Base-by-base conservation (phyloP, 768 basidiomycete species). In the Lentinula aciculospora region DNA sequence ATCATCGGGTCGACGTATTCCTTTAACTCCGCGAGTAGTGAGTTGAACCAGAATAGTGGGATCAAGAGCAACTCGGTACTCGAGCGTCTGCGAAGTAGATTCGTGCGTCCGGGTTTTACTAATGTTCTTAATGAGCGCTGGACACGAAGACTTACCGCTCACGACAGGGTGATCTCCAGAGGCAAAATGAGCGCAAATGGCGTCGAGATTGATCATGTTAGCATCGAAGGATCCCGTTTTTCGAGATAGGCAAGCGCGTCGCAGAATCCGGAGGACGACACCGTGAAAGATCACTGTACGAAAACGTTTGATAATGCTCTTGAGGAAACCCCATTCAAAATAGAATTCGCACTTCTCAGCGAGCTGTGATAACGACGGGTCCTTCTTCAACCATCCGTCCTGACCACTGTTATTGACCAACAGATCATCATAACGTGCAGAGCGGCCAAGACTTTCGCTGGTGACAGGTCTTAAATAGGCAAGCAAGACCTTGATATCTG, bases 391-490 rank as follows among this genome's bases (percentile, higher is more conserved):
- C 74, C 79, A 80, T 0, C 73, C 78, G 94, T 46, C 42, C 4
- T n/a, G 6, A 19, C 28, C 25, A 7, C 44, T 28, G 3, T 6
- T 9, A 48, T 23, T 25, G 13, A 47, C 28, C 13, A 47, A 12
- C 27, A 77, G 67, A 58, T 64, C 68, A 51, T 72, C 62, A 34
- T 74, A 71, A 34, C 72, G 68, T 21, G 65, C 67, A 2, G 72
- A 66, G 53, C 74, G 69, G 12, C 81, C 78, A 62, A 78, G 76
- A 23, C 77, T 81, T 63, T 86, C 86, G 3, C 85, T 85, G 1
- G 87, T 93, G 59, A 91, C 75, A 0, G 94, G 94, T 25, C 82
- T 78, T 23, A 85, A 79, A 66, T 98, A 98, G 1, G 85, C 86
- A 28, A 87, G 76, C 28, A 97, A 72, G 36, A 94, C 79, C 17